These are phyloP conservation scores for Hypoxylon intermedium DNA, from an alignment of 495 filamentous ascomycete species.

Conservation along the genomic window DNA sequence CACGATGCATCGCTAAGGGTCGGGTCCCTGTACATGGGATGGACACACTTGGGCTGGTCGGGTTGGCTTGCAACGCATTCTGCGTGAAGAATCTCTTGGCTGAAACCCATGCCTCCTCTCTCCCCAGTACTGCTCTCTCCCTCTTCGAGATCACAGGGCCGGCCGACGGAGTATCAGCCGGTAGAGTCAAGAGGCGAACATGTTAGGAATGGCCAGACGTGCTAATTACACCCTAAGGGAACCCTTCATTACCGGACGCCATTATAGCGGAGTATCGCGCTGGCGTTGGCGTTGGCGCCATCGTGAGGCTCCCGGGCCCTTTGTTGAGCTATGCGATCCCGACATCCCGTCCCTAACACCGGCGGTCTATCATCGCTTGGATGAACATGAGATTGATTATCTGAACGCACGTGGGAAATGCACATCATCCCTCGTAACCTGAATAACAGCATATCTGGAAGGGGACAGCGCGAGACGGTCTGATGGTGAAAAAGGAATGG, in stretches of 20 bases:
- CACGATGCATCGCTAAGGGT: slow-evolving; percentile 18
- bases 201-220: slow-evolving; percentile 6
- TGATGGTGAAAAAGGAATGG: too few species aligned
- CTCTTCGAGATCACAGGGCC: slow-evolving; percentile 7
- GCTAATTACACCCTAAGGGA: slow-evolving; percentile 8
- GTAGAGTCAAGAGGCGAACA: slow-evolving; percentile 10
- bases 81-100: slow-evolving; percentile 38
- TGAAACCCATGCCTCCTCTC: slow-evolving; percentile 33
- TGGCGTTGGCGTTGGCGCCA: too few species aligned
- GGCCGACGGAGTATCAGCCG: slow-evolving; percentile 8
- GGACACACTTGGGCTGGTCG: slow-evolving; percentile 24
- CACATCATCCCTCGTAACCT: too few species aligned
- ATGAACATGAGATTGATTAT: background rate
- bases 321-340: background rate
- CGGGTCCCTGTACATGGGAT: background rate
- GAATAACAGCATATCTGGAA: too few species aligned
- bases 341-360: background rate
- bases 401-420: background rate
- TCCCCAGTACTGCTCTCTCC: too few species aligned
- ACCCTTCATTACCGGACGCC: slow-evolving; percentile 20
- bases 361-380: background rate
- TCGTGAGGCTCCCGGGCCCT: slow-evolving; percentile 28
- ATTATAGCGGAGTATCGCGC: slow-evolving; percentile 17
- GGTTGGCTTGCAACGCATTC: slow-evolving; percentile 32
- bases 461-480: too few species aligned